Evolutionary conservation across 1,284 basidiomycete genomes (phyloP).

Genomic region (Leccinum griseonigrum): DNA sequence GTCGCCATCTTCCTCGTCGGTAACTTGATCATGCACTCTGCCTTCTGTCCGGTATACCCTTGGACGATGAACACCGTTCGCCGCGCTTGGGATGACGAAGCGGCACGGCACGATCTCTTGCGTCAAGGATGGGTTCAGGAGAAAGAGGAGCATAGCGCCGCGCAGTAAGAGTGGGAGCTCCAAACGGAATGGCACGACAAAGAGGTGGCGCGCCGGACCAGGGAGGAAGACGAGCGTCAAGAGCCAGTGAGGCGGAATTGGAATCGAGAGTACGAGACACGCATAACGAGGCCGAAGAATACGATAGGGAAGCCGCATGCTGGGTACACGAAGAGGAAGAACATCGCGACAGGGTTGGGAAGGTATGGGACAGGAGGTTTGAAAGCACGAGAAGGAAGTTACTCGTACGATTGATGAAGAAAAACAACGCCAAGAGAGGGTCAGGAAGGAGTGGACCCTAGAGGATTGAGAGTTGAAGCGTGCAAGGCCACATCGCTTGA

Average conservation of each 20-base stretch:
- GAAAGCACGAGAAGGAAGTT: constrained; percentile 1
- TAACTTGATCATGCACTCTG: neutral
- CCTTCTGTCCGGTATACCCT: neutral
- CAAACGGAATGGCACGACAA: constrained; percentile 15
- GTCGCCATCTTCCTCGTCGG: neutral
- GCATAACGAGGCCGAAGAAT: constrained; percentile 5
- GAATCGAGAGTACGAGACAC: constrained; percentile 9
- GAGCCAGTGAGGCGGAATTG: constrained; percentile 9
- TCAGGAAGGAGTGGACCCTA: constrained; percentile 9
- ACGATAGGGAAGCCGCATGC: constrained; percentile 1
- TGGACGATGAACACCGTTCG: neutral
- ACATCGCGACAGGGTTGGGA: constrained; percentile 1
- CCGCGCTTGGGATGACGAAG: neutral
- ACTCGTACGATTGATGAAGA: constrained; percentile 2
- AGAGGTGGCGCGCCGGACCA: constrained; percentile 10
- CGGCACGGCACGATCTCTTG: neutral
- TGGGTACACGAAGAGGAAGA: constrained; percentile 8
- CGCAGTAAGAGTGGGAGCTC: constrained; percentile 9
- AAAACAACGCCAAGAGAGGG: constrained; percentile 3
- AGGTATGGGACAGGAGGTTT: neutral
- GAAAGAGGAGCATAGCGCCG: constrained; percentile 1
- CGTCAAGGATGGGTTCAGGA: constrained; percentile 1
- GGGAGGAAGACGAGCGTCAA: constrained; percentile 15
- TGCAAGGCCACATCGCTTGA: constrained; percentile 20
- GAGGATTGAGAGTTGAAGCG: constrained; percentile 16